A percentile compares a stretch with the other conserved stretches of the same genome.
Conservation (phyloP, 805 yeast species). For the Myxozyma lipomycoides region DNA sequence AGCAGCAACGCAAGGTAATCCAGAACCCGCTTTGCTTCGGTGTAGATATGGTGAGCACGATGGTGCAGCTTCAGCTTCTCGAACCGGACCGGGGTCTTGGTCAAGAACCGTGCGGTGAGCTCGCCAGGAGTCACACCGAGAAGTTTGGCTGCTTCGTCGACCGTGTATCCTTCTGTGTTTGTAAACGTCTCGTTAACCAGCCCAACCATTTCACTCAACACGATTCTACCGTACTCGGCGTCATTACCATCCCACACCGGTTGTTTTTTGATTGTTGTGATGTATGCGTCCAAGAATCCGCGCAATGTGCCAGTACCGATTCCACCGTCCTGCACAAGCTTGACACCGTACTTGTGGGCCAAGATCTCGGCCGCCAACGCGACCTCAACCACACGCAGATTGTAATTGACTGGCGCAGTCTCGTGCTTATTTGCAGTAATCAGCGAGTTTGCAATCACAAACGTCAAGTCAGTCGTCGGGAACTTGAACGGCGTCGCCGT, state of each 20-base stretch:
- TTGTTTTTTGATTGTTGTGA: constrained; percentile 31
- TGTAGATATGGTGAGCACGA: constrained; percentile 58
- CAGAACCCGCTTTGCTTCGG: constrained; percentile 57
- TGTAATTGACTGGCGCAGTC: constrained; percentile 65
- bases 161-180: constrained; percentile 45
- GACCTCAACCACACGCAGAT: constrained; percentile 67
- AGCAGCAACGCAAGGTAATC: constrained; percentile 36
- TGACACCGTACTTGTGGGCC: constrained; percentile 48
- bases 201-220: constrained; percentile 4
- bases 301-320: constrained; percentile 52
- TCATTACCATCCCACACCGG: constrained; percentile 33
- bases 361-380: constrained; percentile 58
- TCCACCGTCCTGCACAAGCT: constrained; percentile 41
- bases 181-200: background rate
- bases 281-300: constrained; percentile 33
- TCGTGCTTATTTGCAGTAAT: constrained; percentile 60
- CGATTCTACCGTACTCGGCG: background rate
- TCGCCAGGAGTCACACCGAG: constrained; percentile 45
- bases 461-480: constrained; percentile 41
- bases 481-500: constrained; percentile 47
- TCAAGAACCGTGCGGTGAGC: constrained; percentile 45
- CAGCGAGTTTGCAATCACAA: constrained; percentile 60
- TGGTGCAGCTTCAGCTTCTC: constrained; percentile 51
- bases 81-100: constrained; percentile 49
- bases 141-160: constrained; percentile 45